Base-by-base conservation (phyloP, 1,284 basidiomycete species). In the Sporisorium exsertum region DNA sequence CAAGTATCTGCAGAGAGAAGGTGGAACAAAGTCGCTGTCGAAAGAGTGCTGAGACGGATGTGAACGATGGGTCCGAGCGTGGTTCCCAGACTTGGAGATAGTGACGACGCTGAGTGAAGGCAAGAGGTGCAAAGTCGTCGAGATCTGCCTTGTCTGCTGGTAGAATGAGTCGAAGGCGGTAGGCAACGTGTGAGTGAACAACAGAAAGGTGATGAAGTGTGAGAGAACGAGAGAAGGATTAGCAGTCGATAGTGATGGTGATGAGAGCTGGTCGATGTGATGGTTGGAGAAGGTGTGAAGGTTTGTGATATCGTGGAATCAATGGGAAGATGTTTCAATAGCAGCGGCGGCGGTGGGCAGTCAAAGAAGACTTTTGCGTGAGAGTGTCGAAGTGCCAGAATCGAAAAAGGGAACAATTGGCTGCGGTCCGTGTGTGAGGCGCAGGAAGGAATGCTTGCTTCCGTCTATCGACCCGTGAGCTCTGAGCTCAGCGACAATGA, bases 351-450 rank as follows among this genome's bases (percentile, higher is more conserved):
- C 40, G 40, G 42, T 29, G 33, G 27, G 53, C 53, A 6, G 53
- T 20, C 24, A 15, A 37, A 35, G 37, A 16, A 12, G 24, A 24
- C 5, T 46, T 22, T 20, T 18, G 24, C 5, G 46, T 0, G 46
- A 18, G 47, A 29, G 47, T 8, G 49, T 33, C 7, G 7, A 32
- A 4, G 47, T 49, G 47, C 47, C 27, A 24, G 6, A 26, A 32
- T n/a, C 7, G n/a, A 42, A 32, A 26, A 40, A 20, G 24, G 40
- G 18, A 55, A 40, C 9, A 27, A 42, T 5, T 12, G n/a, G 37
- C 52, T 42, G 52, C 52, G 52, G 37, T 16, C 52, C 37, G 52
- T 33, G 54, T 33, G 29, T 50, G 49, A 50, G 42, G 29, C 42
- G 32, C 45, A 22, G 27, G 40, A 55, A 56, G 54, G 42, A 55